These are phyloP conservation scores for Saccharomycopsis amapae DNA, from an alignment of 805 yeast genomes.

Conservation along the genomic window DNA sequence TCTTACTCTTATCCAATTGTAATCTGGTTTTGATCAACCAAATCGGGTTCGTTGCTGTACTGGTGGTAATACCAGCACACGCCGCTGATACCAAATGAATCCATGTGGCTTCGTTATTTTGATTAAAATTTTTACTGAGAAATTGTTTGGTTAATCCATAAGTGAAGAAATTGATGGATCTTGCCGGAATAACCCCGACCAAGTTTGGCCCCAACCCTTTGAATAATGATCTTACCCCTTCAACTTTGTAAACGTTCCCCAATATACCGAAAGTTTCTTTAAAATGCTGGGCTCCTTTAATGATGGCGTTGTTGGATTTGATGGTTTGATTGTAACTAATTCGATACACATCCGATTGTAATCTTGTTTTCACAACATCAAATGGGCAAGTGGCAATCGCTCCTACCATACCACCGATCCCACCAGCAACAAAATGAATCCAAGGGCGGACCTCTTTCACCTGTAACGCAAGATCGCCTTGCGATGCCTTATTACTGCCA, in stretches of 20 bases:
- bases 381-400: constrained; percentile 91
- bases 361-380: constrained; percentile 91
- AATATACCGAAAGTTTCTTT: constrained; percentile 74
- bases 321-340: constrained; percentile 38
- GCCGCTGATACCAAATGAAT: constrained; percentile 84
- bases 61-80: constrained; percentile 86
- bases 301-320: constrained; percentile 29
- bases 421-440: constrained; percentile 90
- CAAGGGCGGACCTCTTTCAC: constrained; percentile 36
- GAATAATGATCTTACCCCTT: constrained; percentile 82
- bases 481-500: background rate
- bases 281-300: constrained; percentile 62
- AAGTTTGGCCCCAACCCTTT: constrained; percentile 95
- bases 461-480: constrained; percentile 6
- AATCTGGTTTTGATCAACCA: constrained; percentile 95
- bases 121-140: constrained; percentile 56
- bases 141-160: constrained; percentile 89
- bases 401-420: constrained; percentile 97
- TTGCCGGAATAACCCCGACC: constrained; percentile 96
- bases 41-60: constrained; percentile 95
- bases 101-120: constrained; percentile 75
- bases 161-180: constrained; percentile 93
- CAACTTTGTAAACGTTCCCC: constrained; percentile 56
- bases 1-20: constrained; percentile 69
- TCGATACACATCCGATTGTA: constrained; percentile 82